phyloP scores from a whole-genome alignment of 192 early-diverging fungal genomes.

The Backusella westeae region DNA sequence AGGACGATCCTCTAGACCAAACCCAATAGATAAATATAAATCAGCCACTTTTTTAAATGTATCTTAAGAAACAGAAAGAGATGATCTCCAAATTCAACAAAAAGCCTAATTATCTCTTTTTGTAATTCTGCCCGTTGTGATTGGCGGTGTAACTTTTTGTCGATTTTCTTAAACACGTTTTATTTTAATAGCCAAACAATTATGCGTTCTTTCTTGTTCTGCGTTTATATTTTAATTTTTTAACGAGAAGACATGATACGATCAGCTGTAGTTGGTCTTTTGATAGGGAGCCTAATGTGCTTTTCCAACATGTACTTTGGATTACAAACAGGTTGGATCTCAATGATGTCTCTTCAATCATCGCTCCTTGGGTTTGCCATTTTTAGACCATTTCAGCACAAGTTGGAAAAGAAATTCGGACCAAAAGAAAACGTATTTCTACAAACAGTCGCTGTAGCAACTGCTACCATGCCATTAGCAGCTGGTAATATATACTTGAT shows the following conservation, averaged over 20 bases:
- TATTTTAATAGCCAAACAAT: not conserved
- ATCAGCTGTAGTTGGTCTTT: constrained; percentile 57
- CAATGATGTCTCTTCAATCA: constrained; percentile 75
- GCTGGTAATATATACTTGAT: constrained; percentile 35
- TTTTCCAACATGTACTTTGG: constrained; percentile 93
- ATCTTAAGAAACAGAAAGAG: too few species aligned
- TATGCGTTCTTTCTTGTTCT: not conserved
- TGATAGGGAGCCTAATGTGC: constrained; percentile 65
- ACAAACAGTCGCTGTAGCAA: constrained; percentile 85
- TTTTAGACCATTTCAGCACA: constrained; percentile 56
- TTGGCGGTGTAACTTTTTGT: not conserved
- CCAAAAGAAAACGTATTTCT: constrained; percentile 85
- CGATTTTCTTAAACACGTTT: not conserved
- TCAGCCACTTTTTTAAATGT: too few species aligned
- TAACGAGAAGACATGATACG: constrained; percentile 29
- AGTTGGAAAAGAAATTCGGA: constrained; percentile 51
- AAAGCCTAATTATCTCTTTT: not conserved
- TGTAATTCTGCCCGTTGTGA: not conserved
- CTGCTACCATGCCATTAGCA: constrained; percentile 83
- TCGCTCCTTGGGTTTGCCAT: constrained; percentile 79
- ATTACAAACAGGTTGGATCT: constrained; percentile 78
- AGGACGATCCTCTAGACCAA: too few species aligned
- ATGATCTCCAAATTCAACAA: not conserved
- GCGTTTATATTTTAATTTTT: not conserved
- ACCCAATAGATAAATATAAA: too few species aligned